Evolutionary conservation across 768 basidiomycete genomes (phyloP), one percentile per base, ranked within the genome.

Genomic region (Agaricus subrufescens): DNA sequence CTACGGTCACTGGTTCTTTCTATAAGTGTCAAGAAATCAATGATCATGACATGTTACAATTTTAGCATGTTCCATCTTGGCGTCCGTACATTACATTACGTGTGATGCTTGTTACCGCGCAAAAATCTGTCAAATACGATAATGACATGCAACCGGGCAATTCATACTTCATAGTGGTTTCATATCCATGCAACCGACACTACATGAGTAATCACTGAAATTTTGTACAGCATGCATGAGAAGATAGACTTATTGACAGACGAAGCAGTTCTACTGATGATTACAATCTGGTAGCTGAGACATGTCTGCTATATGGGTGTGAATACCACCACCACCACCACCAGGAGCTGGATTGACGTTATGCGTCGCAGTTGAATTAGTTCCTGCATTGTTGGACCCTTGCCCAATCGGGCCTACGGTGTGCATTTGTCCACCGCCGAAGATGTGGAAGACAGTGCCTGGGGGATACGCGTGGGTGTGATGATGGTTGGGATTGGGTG

Each of bases 221-320:
- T 7, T 2, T 8, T 34, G 34, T 42, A 19, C 19, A 15, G 7
- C n/a, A 42, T 19, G 31, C 9, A 49, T 39, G 50, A 40, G 46
- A 6, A 34, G 1, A 4, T 8, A 26, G 12, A 27, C 5, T 2
- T 34, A 7, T 7, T 34, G 34, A 11, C 34, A 4, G 11, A 34
- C 11, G 34, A 34, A 11, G 34, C 34, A 34, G 34, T 11, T 31
- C 39, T 43, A 52, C n/a, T 52, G 51, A 44, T 52, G 51, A n/a
- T 43, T 52, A 8, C 51, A 52, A n/a, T 44, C 51, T 11, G 62
- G 54, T 11, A 61, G 51, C 9, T 61, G 50, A 2, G 60, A 47
- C n/a, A 50, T 14, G 15, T 50, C 30, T 10, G 54, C 30, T 2
- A 42, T 40, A 11, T 27, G 42, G 39, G 26, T 39, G 34, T 34